Conservation (phyloP, 2,329 filamentous ascomycete genomes). For the Verticillium alfalfae region DNA sequence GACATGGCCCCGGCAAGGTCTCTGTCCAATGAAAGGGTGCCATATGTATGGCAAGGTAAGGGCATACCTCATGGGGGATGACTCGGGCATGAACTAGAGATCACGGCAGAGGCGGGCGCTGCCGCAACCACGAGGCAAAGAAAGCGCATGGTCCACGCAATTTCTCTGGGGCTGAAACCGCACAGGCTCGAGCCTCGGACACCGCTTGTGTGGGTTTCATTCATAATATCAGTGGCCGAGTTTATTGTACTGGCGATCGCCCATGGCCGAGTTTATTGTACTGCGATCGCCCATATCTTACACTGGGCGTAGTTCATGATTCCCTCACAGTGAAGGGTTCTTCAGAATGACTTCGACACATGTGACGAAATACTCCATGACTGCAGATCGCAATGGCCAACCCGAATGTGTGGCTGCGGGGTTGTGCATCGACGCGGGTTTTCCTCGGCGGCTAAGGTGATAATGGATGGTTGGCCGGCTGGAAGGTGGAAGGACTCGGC, state of each 20-base stretch:
- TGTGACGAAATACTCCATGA: neutral
- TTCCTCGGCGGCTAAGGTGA: neutral
- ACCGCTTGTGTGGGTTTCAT: no score
- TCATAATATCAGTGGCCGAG: no score
- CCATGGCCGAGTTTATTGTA: neutral
- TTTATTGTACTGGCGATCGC: neutral
- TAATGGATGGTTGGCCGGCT: neutral
- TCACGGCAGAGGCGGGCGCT: neutral
- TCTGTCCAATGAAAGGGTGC: neutral
- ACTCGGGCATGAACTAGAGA: neutral
- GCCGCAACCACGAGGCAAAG: neutral
- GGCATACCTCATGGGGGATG: neutral
- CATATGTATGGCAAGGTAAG: neutral
- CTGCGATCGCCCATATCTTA: neutral
- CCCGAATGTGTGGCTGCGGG: neutral
- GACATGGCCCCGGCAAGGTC: neutral
- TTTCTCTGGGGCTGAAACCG: no score
- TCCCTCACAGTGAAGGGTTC: neutral
- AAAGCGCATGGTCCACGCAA: neutral
- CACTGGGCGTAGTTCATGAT: neutral
- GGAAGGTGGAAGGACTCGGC: neutral
- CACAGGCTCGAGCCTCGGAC: no score
- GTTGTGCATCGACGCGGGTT: neutral
- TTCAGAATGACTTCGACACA: neutral
- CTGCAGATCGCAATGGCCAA: neutral